Base-by-base conservation (phyloP, 345 rosid genomes). In the Linum trigynum region DNA sequence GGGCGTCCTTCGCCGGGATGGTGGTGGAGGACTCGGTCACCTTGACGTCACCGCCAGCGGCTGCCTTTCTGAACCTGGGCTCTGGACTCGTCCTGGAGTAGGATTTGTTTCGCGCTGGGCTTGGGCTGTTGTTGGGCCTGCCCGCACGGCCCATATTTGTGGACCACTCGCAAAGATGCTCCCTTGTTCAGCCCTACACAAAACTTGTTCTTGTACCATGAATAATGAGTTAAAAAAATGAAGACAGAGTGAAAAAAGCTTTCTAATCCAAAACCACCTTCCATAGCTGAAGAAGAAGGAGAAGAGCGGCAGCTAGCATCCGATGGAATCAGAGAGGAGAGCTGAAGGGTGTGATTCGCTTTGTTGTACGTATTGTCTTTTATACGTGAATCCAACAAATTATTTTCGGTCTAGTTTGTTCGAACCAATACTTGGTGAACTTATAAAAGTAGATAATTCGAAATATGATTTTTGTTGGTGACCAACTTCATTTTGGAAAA, bases 51-150 rank as follows among this genome's bases (percentile, higher is more conserved):
- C 35, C 38, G 15, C 69, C 32, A 23, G 32, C 32, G 32, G 51
- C 14, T 2, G 4, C 15, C 7, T 38, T 58, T 41, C 58, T 40
- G 11, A 42, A 55, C 56, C 66, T 71, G 2, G 37, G 6, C 4
- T 65, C 75, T 65, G 1, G 3, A 1, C 5, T 62, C 66, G 50
- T 71, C 75, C 55, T 67, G 62, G 5, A 50, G 66, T 5, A 71
- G 41, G 23, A 66, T 43, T 12, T 66, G 66, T 2, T 1, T 42
- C 7, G 15, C 2, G 5, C 59, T 8, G 14, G 63, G 62, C 17
- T 3, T 32, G 35, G 5, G 5, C 1, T 11, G 32, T 16, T 56
- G 16, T 12, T 15, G 7, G 5, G 35, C 32, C n/a, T 8, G 9
- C 0, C n/a, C 16, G 59, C 59, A 56, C 15, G 59, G 59, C 7